Conservation (phyloP, 139 green algal species). For the Coelastrella sp. region DNA sequence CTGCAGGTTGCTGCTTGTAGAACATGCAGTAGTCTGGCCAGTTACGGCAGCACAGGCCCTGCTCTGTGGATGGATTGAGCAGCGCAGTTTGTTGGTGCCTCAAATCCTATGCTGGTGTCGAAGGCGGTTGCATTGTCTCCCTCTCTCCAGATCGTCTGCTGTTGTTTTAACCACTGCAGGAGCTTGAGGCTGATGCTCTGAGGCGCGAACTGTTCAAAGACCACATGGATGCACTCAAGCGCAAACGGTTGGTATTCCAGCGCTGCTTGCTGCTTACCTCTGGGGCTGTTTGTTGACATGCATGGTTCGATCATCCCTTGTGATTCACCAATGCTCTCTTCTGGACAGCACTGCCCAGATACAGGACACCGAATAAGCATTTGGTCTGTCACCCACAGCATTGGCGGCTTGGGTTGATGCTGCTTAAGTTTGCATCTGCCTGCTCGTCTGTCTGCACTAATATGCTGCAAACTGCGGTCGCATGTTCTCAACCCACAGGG, state of each 20-base stretch:
- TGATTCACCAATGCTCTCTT: not conserved
- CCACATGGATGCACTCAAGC: constrained; percentile 40
- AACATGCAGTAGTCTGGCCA: too few species aligned
- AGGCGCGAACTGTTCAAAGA: constrained; percentile 36
- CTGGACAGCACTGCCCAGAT: not conserved
- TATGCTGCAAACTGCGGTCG: too few species aligned
- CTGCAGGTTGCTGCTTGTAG: too few species aligned
- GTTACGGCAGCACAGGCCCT: too few species aligned
- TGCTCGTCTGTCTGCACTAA: too few species aligned
- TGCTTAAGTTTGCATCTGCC: not conserved
- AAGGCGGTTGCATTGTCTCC: not conserved
- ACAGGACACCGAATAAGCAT: too few species aligned
- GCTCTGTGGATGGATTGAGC: too few species aligned
- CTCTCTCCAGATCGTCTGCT: not conserved
- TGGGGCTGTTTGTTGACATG: not conserved
- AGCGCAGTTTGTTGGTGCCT: too few species aligned
- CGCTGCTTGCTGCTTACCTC: not conserved
- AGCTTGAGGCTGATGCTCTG: constrained; percentile 25
- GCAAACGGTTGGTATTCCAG: not conserved
- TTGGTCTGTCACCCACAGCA: too few species aligned
- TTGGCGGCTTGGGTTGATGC: not conserved
- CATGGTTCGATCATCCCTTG: not conserved
- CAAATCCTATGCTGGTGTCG: not conserved
- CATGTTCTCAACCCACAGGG: not conserved
- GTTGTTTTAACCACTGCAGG: not conserved